Evolutionary conservation across 495 filamentous ascomycete species (phyloP).

Genomic region (Tetracladium setigerum): DNA sequence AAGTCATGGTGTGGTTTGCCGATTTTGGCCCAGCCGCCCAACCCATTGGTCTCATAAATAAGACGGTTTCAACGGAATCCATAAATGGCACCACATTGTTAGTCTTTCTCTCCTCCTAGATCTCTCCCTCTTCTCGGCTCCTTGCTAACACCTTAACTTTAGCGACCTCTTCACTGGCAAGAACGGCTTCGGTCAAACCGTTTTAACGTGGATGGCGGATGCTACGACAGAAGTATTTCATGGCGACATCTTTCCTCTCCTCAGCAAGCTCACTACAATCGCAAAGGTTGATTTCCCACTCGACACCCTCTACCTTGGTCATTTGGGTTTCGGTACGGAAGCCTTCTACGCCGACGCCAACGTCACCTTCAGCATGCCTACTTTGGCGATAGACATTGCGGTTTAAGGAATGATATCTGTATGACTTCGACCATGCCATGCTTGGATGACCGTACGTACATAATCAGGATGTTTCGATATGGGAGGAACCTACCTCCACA

Average conservation of each 20-base stretch:
- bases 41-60: slow-evolving; percentile 21
- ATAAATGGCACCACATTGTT: slow-evolving; percentile 29
- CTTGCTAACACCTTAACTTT: not conserved
- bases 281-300: slow-evolving; percentile 18
- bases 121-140: not conserved
- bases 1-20: slow-evolving; percentile 41
- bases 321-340: slow-evolving; percentile 33
- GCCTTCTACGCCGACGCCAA: slow-evolving; percentile 21
- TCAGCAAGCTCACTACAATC: slow-evolving; percentile 24
- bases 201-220: slow-evolving; percentile 29
- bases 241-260: slow-evolving; percentile 30
- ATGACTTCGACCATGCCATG: too few species aligned
- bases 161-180: slow-evolving; percentile 28
- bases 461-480: too few species aligned
- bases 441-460: too few species aligned
- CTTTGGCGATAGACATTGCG: slow-evolving; percentile 25
- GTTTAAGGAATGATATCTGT: too few species aligned
- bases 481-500: too few species aligned
- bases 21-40: slow-evolving; percentile 19
- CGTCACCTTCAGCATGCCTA: slow-evolving; percentile 30
- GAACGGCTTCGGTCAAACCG: slow-evolving; percentile 21
- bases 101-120: slow-evolving; percentile 12
- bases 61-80: slow-evolving; percentile 8
- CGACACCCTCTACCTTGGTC: slow-evolving; percentile 26
- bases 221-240: slow-evolving; percentile 21